These are phyloP conservation scores for Fusarium sp. DNA, from an alignment of 2,329 filamentous ascomycete species.

Conservation along the genomic window DNA sequence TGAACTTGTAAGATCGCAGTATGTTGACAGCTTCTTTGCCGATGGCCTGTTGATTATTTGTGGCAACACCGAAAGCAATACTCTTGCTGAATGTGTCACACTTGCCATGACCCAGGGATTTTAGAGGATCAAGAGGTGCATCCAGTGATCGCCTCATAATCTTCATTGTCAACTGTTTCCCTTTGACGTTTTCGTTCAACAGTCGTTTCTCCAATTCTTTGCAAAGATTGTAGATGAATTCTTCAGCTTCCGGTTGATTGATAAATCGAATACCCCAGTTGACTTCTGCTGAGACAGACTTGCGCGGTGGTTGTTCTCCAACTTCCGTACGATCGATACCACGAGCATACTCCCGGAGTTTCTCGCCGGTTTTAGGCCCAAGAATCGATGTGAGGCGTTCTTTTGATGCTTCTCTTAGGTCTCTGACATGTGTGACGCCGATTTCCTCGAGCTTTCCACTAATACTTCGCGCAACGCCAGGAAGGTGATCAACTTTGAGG, in stretches of 20 bases:
- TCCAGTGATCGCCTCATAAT: constrained; percentile 90
- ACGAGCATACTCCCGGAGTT: constrained; percentile 88
- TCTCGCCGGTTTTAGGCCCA: constrained; percentile 93
- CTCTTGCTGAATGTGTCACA: constrained; percentile 97
- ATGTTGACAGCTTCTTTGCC: constrained; percentile 88
- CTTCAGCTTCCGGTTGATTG: constrained; percentile 90
- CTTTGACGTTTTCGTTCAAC: constrained; percentile 86
- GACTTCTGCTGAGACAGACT: constrained; percentile 96
- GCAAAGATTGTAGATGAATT: constrained; percentile 88
- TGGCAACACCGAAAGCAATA: constrained; percentile 83
- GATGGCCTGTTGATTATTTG: constrained; percentile 78
- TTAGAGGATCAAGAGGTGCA: constrained; percentile 90
- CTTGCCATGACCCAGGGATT: constrained; percentile 94
- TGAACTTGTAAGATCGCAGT: constrained; percentile 83
- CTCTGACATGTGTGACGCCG: constrained; percentile 84
- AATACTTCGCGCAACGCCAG: constrained; percentile 93
- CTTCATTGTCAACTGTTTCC: constrained; percentile 90
- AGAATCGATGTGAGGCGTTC: constrained; percentile 80
- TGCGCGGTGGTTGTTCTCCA: constrained; percentile 85
- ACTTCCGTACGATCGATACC: constrained; percentile 90
- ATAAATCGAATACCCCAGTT: constrained; percentile 98
- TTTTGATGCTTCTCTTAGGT: constrained; percentile 81
- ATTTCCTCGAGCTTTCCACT: constrained; percentile 89
- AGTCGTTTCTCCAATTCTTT: constrained; percentile 86
- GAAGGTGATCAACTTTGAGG: constrained; percentile 83